Conservation (phyloP, 495 filamentous ascomycete species). For the Cryomyces antarcticus region DNA sequence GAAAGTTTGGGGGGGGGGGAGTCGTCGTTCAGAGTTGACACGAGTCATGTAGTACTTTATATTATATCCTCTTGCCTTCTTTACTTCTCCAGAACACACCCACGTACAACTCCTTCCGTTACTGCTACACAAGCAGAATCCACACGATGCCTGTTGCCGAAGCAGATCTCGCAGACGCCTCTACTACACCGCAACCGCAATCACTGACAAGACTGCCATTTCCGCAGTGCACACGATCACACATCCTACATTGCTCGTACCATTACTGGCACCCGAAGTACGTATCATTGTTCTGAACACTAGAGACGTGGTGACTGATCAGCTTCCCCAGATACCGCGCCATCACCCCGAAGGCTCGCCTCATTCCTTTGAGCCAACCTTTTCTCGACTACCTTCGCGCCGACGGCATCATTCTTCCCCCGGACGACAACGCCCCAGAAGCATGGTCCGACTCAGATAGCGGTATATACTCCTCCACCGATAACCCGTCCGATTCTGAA, state of each 20-base stretch:
- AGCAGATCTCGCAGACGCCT: neutral
- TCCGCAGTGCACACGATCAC: conserved; percentile 57
- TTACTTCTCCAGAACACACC: neutral
- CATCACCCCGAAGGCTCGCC: conserved; percentile 62
- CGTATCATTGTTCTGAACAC: conserved; percentile 10
- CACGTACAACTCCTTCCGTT: neutral
- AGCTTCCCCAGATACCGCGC: conserved; percentile 42
- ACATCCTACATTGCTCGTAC: conserved; percentile 88
- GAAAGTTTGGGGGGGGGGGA: neutral
- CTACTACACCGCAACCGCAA: neutral
- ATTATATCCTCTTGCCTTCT: neutral
- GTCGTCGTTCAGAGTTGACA: neutral
- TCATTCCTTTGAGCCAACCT: conserved; percentile 49
- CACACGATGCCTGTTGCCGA: neutral
- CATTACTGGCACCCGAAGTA: conserved; percentile 72
- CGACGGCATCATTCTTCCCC: conserved; percentile 77
- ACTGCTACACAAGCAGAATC: neutral
- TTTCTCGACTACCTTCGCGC: conserved; percentile 79
- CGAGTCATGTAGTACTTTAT: neutral
- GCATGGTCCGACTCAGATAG: conserved; percentile 20
- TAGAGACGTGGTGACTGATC: neutral
- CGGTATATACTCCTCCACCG: conserved; percentile 21
- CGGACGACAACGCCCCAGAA: conserved; percentile 26
- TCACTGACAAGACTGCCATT: conserved; percentile 38
- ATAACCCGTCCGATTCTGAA: conserved; percentile 20